Conservation (phyloP, 202 grass and related monocot species). For the Dendrocalamus latiflorus region DNA sequence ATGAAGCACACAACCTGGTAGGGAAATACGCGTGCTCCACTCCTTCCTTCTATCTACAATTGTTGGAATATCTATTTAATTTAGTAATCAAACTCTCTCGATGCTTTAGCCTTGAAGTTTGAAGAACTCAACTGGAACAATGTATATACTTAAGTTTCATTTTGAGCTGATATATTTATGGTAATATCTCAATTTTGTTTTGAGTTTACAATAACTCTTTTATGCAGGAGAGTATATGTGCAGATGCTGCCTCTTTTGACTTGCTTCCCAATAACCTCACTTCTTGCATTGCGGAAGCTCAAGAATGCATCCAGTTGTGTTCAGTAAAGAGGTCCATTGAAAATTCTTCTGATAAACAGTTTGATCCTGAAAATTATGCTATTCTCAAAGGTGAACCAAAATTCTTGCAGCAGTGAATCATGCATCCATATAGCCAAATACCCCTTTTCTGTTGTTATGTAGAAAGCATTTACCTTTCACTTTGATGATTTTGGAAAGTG, state of each 20-base stretch:
- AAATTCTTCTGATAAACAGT: conserved; percentile 76
- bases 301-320: conserved; percentile 87
- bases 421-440: neutral
- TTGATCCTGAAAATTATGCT: conserved; percentile 96
- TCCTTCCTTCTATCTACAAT: neutral
- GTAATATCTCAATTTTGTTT: conserved; percentile 4
- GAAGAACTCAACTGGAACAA: neutral
- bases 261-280: conserved; percentile 63
- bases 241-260: conserved; percentile 97
- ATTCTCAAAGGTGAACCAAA: conserved; percentile 75
- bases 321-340: conserved; percentile 58
- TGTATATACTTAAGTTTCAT: too few species aligned
- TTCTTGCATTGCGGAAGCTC: conserved; percentile 80
- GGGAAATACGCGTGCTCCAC: neutral
- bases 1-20: conserved; percentile 98
- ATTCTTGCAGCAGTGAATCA: neutral
- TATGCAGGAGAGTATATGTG: conserved; percentile 90
- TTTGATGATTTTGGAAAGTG: conserved; percentile 11
- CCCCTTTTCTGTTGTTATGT: neutral
- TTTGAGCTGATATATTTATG: neutral
- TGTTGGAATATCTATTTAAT: conserved; percentile 19
- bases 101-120: conserved; percentile 11
- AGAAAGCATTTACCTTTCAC: conserved; percentile 15
- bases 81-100: neutral
- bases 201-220: conserved; percentile 29